Evolutionary conservation across 768 basidiomycete species (phyloP).

Genomic region (Exidia glandulosa): DNA sequence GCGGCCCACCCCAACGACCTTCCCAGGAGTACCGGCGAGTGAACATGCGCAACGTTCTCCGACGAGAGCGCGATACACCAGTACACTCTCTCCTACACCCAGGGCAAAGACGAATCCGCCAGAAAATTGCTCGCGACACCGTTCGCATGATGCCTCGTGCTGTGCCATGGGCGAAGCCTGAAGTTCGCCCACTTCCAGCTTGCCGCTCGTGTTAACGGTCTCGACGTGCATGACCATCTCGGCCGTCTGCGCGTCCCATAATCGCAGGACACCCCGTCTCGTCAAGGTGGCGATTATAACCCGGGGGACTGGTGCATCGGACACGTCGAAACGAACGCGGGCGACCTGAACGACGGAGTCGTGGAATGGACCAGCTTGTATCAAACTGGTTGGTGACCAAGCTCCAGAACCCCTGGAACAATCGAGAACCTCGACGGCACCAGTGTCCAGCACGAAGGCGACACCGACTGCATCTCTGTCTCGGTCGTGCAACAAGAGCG

Average conservation of each 20-base stretch:
- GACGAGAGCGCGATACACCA: conserved; percentile 53
- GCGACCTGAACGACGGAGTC: conserved; percentile 46
- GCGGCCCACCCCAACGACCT: conserved; percentile 40
- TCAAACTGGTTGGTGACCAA: conserved; percentile 32
- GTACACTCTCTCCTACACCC: conserved; percentile 52
- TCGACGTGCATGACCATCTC: conserved; percentile 55
- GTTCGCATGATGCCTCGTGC: conserved; percentile 40
- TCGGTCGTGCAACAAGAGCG: conserved; percentile 37
- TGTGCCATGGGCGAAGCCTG: conserved; percentile 43
- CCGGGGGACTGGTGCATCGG: conserved; percentile 38
- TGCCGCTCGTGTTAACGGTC: conserved; percentile 16
- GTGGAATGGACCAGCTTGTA: conserved; percentile 47
- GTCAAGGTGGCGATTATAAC: conserved; percentile 53
- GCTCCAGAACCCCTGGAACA: conserved; percentile 32
- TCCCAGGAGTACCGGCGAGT: conserved; percentile 43
- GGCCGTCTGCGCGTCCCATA: conserved; percentile 64
- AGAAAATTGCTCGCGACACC: conserved; percentile 56
- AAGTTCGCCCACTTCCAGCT: conserved; percentile 28
- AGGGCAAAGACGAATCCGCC: conserved; percentile 58
- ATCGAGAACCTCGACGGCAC: conserved; percentile 52
- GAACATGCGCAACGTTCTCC: conserved; percentile 60
- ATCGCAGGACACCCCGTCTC: conserved; percentile 52
- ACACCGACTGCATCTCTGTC: conserved; percentile 38
- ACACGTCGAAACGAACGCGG: conserved; percentile 35
- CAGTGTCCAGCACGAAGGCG: conserved; percentile 55